Evolutionary conservation across 2,329 filamentous ascomycete genomes (phyloP).

Genomic region (Alternaria triticimaculans): DNA sequence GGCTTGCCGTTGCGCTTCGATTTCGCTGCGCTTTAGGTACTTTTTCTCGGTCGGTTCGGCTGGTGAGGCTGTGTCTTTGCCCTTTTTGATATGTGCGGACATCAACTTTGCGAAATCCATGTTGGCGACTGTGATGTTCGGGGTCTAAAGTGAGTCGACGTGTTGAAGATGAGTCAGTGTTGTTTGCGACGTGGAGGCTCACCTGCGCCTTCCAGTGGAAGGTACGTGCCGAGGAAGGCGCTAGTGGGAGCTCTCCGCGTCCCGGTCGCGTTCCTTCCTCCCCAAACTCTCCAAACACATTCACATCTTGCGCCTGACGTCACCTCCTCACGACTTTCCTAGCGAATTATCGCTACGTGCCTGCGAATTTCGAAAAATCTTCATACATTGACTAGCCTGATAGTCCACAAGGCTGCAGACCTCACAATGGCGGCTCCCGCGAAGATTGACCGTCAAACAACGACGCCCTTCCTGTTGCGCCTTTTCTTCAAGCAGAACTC

Average conservation of each 20-base stretch:
- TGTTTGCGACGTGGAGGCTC: slow-evolving; percentile 10
- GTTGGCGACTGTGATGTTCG: slow-evolving; percentile 9
- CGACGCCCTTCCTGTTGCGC: slow-evolving; percentile 82
- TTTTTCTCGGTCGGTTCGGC: slow-evolving; percentile 59
- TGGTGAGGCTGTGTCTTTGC: slow-evolving; percentile 61
- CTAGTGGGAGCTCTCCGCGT: slow-evolving; percentile 31
- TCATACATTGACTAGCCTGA: not conserved
- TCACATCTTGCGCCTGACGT: slow-evolving; percentile 3
- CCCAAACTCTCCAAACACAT: not conserved
- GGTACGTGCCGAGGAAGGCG: slow-evolving; percentile 17
- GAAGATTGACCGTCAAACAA: slow-evolving; percentile 70
- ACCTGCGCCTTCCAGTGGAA: slow-evolving; percentile 2
- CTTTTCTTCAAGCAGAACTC: slow-evolving; percentile 79
- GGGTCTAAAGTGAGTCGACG: not conserved
- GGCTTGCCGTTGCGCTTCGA: slow-evolving; percentile 81
- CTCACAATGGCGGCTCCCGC: slow-evolving; percentile 42
- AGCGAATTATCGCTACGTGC: not conserved
- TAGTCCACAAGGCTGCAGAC: not conserved
- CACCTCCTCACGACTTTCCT: not conserved
- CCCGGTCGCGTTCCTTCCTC: slow-evolving; percentile 22
- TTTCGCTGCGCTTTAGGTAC: slow-evolving; percentile 83
- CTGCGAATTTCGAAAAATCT: not conserved
- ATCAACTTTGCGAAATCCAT: slow-evolving; percentile 98
- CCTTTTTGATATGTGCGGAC: slow-evolving; percentile 88
- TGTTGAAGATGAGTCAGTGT: not conserved